Evolutionary conservation across 164 flowering plant species (phyloP), one percentile per base, ranked within the genome.

Genomic region (Nymphaea colorata): DNA sequence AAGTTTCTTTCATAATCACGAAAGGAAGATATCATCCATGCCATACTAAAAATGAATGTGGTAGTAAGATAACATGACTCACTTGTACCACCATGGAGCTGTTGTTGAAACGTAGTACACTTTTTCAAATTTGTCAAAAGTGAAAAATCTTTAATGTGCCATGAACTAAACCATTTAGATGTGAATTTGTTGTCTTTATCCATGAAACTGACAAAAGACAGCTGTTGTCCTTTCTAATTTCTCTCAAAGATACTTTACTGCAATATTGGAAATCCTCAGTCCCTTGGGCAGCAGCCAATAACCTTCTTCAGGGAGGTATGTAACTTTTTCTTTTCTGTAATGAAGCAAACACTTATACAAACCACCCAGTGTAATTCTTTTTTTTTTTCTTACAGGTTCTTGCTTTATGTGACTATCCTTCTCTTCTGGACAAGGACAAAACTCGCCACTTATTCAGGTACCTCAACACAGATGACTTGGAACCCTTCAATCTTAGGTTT

Each of bases 201-300:
- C 36, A 0, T 25, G 36, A 25, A 25, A 25, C 36, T 25, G 36
- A 25, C 36, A 25, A 25, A 25, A 25, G 0, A 1, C 1, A 25
- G 36, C 36, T 25, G 36, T 25, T 25, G 0, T 25, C 36, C 7
- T 10, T 45, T 45, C 7, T 10, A 45, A 6, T 57, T 45, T 65
- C 42, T 61, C 25, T n/a, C 64, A n/a, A 86, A 94, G 99, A 90
- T 95, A 68, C 84, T 95, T 42, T 95, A 86, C 82, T 95, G 99
- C 78, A 95, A 95, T 64, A 95, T 95, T 74, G 99, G 99, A 67
- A 95, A 95, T 79, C 99, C 99, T 69, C 99, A 95, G 72, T 90
- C 98, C 71, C 97, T 95, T 75, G 94, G 93, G 55, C 99, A 95
- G 82, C 92, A 84, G 73, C 99, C 99, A 57, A 85, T 95, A 65